Evolutionary conservation across 2,329 filamentous ascomycete species (phyloP), one percentile per base, ranked within the genome.

Genomic region (Neurospora sp.): DNA sequence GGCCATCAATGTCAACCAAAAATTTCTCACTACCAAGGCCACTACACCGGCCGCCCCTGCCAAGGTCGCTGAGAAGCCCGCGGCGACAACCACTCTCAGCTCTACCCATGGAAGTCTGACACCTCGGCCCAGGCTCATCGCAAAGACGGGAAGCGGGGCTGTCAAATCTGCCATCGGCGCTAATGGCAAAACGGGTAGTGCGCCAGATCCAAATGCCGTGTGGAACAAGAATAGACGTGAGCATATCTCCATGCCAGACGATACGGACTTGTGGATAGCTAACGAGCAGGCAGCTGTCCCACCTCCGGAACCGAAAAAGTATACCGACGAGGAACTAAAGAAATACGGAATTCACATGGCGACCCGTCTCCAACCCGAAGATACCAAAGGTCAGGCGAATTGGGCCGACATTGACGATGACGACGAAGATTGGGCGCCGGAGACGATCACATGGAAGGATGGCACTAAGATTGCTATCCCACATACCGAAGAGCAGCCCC

Each of bases 361-460:
- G 70, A 92, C 87, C 75, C 89, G 92, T 74, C 82, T 96, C 70
- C 90, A 92, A 73, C 86, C 91, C 67, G 91, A 95, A 74, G 91
- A 93, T 77, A 80, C 84, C 68, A 87, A 88, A 70, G 91, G 91
- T 71, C 91, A 93, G 75, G 88, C 90, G 39, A 95, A 94, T 78
- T 96, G 92, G 92, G 92, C 92, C 33, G 92, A 96, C 77, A 94
- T 95, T 71, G 92, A 96, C 72, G 92, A 96, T 70, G 92, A 96
- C 73, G 91, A 94, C 76, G 92, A 96, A 43, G 92, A 95, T 76
- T 95, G 92, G 91, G 91, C 89, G 15, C 92, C 92, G 1, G 92
- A 96, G 73, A 88, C 91, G 68, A 93, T 96, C 74, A 92, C 92
- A 71, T 96, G 92, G 92, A 92, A 91, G 77, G 92, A 96, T 79